Evolutionary conservation across 257 asterid genomes (phyloP).

Genomic region (Rhazya stricta): DNA sequence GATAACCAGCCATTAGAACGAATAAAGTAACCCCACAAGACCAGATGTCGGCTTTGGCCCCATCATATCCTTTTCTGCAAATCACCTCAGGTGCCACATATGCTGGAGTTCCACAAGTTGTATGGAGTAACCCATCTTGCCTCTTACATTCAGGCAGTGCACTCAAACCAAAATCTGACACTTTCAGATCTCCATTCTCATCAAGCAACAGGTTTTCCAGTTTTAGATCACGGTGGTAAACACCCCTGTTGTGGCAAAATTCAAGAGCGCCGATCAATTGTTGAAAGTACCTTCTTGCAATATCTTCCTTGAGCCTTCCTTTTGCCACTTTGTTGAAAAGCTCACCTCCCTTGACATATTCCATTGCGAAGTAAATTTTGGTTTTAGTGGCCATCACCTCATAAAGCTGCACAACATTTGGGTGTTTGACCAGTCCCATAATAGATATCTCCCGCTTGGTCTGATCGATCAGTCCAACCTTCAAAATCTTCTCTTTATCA

Average conservation of each 20-base stretch:
- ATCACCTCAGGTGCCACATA: constrained; percentile 82
- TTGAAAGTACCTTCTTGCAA: constrained; percentile 60
- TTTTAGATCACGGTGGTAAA: constrained; percentile 76
- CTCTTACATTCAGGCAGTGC: constrained; percentile 48
- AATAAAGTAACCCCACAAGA: constrained; percentile 76
- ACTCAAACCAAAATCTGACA: constrained; percentile 77
- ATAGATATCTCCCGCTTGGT: constrained; percentile 68
- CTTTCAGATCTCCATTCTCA: constrained; percentile 59
- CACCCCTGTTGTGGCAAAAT: constrained; percentile 65
- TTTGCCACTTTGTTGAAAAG: constrained; percentile 60
- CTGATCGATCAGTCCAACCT: constrained; percentile 56
- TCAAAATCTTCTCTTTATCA: constrained; percentile 60
- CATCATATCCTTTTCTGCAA: constrained; percentile 58
- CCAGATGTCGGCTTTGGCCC: constrained; percentile 72
- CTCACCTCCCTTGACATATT: constrained; percentile 80
- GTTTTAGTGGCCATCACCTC: constrained; percentile 82
- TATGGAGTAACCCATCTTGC: constrained; percentile 73
- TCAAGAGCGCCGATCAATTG: constrained; percentile 55
- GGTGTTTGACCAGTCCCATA: constrained; percentile 65
- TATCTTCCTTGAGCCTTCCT: constrained; percentile 60
- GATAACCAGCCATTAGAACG: constrained; percentile 61
- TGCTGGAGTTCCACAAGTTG: constrained; percentile 82
- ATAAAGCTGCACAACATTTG: constrained; percentile 46
- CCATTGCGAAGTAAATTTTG: constrained; percentile 66
- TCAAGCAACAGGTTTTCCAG: constrained; percentile 71